Evolutionary conservation across 2,329 filamentous ascomycete genomes (phyloP).

Genomic region (Beauveria australis): DNA sequence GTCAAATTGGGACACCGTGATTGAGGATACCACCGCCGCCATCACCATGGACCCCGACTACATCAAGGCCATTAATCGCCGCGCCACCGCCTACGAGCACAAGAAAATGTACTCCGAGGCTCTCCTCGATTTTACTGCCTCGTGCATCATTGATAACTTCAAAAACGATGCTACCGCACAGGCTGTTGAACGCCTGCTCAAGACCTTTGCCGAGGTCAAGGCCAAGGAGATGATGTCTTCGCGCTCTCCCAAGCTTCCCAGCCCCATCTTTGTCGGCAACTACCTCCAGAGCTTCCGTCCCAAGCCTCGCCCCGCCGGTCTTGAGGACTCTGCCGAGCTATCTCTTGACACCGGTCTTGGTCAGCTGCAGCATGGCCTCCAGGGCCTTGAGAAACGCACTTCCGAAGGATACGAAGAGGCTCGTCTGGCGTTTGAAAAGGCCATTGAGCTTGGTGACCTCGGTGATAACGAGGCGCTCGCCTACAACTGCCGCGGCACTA

Average conservation of each 20-base stretch:
- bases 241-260: conserved; percentile 81
- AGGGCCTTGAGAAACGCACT: conserved; percentile 76
- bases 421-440: conserved; percentile 75
- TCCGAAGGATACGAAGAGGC: conserved; percentile 89
- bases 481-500: conserved; percentile 94
- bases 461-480: conserved; percentile 81
- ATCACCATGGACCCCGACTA: conserved; percentile 92
- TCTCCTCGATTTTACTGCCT: conserved; percentile 93
- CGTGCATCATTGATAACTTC: conserved; percentile 98
- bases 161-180: conserved; percentile 83
- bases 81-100: conserved; percentile 94
- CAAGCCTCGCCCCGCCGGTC: conserved; percentile 67
- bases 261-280: conserved; percentile 94
- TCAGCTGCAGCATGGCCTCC: conserved; percentile 75
- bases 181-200: conserved; percentile 84
- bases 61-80: conserved; percentile 93
- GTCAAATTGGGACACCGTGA: conserved; percentile 87
- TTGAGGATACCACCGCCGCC: conserved; percentile 93
- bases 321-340: conserved; percentile 76
- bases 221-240: conserved; percentile 82
- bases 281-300: conserved; percentile 97
- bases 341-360: conserved; percentile 72
- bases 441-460: conserved; percentile 72
- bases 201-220: conserved; percentile 94
- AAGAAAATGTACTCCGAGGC: conserved; percentile 86